A percentile compares a stretch with the other conserved stretches of the same genome.
Conservation (phyloP, 768 basidiomycete species). For the Leucocoprinus sp. region DNA sequence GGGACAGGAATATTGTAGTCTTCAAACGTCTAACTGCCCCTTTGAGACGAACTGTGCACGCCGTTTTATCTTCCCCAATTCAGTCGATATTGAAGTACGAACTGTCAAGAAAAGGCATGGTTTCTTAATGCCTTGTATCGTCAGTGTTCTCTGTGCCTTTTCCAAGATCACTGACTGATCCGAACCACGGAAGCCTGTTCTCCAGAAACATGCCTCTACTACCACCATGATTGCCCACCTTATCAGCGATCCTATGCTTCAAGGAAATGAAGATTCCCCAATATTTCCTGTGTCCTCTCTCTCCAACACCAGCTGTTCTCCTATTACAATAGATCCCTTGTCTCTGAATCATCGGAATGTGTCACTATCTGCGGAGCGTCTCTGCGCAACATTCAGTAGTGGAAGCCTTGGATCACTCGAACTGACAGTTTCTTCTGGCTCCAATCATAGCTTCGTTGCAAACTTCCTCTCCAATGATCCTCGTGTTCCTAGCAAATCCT, state of each 20-base stretch:
- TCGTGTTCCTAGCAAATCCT: neutral
- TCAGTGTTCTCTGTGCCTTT: neutral
- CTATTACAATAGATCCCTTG: no score
- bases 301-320: no score
- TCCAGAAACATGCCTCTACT: neutral
- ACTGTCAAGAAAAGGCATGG: neutral
- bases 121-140: slow-evolving; percentile 7
- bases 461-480: neutral
- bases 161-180: neutral
- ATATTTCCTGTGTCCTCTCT: no score
- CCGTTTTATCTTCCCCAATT: neutral
- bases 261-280: no score
- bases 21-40: neutral
- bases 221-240: neutral
- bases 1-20: neutral
- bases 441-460: neutral
- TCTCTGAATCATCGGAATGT: slow-evolving; percentile 6
- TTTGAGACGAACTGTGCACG: neutral
- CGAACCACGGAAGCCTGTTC: neutral
- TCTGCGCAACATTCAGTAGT: slow-evolving; percentile 20
- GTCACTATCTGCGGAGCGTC: slow-evolving; percentile 12
- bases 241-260: no score
- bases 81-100: neutral
- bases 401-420: slow-evolving; percentile 28
- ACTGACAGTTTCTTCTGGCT: slow-evolving; percentile 8